These are phyloP conservation scores for Tuber magnatum DNA, from an alignment of 495 filamentous ascomycete species.

Conservation along the genomic window DNA sequence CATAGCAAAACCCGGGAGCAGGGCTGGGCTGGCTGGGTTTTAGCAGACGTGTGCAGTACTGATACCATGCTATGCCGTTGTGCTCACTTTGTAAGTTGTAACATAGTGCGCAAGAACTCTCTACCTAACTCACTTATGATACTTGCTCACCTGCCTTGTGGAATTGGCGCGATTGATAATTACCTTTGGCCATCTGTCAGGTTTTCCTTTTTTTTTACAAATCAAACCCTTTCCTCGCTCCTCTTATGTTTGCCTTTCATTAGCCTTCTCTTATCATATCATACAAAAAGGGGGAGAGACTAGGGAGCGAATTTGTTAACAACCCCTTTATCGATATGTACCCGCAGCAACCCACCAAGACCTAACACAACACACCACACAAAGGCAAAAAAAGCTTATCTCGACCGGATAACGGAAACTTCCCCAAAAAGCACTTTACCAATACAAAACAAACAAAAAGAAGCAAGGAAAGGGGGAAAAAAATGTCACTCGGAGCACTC, in stretches of 20 bases:
- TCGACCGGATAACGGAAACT: constrained; percentile 27
- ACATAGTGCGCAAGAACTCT: neutral
- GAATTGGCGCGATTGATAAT: neutral
- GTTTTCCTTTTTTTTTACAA: neutral
- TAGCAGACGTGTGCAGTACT: neutral
- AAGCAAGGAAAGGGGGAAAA: too few relatives aligned
- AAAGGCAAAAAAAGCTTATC: constrained; percentile 7
- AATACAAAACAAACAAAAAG: neutral
- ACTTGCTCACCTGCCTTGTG: neutral
- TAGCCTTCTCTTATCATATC: neutral
- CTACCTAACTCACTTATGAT: neutral
- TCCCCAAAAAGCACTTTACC: neutral
- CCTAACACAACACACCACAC: neutral
- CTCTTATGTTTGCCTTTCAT: neutral
- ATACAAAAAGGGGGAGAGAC: neutral
- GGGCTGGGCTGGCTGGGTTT: neutral
- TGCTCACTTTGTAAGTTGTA: neutral
- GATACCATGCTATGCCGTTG: neutral
- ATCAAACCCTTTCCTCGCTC: neutral
- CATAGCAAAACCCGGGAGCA: neutral
- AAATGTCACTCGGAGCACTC: constrained; percentile 27
- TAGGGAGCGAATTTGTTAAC: neutral
- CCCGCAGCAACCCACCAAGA: neutral
- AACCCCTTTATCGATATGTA: neutral
- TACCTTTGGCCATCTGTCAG: neutral